Evolutionary conservation across 2,329 filamentous ascomycete species (phyloP).

Genomic region (Lasiodiplodia gonubiensis): DNA sequence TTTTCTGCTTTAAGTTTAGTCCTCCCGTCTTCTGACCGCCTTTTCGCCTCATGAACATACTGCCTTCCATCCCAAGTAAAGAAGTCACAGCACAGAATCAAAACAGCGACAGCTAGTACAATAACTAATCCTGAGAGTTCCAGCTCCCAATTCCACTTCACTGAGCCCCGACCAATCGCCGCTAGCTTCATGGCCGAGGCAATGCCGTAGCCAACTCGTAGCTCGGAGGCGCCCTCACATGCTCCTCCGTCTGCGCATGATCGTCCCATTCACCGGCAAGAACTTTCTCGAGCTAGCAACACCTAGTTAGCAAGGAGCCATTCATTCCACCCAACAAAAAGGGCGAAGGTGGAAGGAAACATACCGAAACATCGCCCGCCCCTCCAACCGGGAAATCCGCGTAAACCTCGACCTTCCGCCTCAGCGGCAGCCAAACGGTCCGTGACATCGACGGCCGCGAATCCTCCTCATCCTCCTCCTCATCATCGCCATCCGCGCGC

Average conservation of each 20-base stretch:
- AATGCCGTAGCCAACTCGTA: background rate
- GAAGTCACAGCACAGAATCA: background rate
- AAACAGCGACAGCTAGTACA: background rate
- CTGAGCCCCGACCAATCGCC: background rate
- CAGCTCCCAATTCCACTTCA: background rate
- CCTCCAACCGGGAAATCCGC: conserved; percentile 2
- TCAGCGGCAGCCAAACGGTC: conserved; percentile 14
- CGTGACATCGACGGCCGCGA: background rate
- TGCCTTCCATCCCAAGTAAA: too few relatives aligned
- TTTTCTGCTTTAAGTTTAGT: too few relatives aligned
- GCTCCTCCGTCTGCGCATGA: background rate
- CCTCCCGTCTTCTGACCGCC: too few relatives aligned
- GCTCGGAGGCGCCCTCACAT: background rate
- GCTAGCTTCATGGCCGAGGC: background rate
- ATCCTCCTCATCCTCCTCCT: background rate
- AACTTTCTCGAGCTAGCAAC: background rate
- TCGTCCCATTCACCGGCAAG: background rate
- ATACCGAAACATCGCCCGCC: conserved; percentile 2
- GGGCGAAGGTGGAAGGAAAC: background rate
- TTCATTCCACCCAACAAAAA: background rate
- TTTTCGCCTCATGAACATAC: too few relatives aligned
- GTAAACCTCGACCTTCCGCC: background rate
- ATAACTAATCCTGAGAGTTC: background rate
- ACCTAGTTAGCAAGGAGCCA: background rate
- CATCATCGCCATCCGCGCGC: background rate